phyloP scores from a whole-genome alignment of 73 alveolate genomes.

The Effrenium voratum region DNA sequence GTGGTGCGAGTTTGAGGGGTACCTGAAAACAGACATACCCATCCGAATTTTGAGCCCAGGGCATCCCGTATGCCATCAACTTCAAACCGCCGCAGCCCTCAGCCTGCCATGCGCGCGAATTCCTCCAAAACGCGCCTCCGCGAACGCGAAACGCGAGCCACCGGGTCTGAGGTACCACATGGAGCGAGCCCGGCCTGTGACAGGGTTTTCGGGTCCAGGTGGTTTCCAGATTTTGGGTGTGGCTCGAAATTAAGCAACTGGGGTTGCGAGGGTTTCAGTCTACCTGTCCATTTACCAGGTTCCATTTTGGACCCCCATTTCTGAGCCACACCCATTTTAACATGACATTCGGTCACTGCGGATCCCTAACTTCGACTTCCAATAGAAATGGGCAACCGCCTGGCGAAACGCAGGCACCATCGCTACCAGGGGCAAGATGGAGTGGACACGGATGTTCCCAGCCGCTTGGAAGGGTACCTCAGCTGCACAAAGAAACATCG shows the following conservation, averaged over 20 bases:
- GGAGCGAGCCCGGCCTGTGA: background rate
- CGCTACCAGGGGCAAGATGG: slow-evolving; percentile 32
- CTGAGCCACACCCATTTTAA: no score
- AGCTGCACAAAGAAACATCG: background rate
- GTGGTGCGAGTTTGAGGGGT: no score
- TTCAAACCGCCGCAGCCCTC: slow-evolving; percentile 27
- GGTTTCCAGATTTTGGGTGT: background rate
- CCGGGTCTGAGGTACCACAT: background rate
- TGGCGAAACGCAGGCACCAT: slow-evolving; percentile 47
- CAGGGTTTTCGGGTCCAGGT: background rate
- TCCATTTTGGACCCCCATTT: no score
- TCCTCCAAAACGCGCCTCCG: no score
- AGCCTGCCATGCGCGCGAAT: no score
- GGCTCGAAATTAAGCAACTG: background rate
- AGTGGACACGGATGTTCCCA: slow-evolving; percentile 12
- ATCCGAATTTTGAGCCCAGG: background rate
- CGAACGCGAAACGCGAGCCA: background rate
- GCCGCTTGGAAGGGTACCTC: background rate
- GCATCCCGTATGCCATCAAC: slow-evolving; percentile 20
- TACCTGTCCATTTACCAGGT: no score
- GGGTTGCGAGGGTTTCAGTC: background rate
- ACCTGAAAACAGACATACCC: no score
- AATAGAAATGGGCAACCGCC: no score
- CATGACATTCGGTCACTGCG: background rate
- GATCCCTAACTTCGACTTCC: no score